These are phyloP conservation scores for Phytopythium ostracodes DNA, from an alignment of 352 stramenopile genomes.

Conservation along the genomic window DNA sequence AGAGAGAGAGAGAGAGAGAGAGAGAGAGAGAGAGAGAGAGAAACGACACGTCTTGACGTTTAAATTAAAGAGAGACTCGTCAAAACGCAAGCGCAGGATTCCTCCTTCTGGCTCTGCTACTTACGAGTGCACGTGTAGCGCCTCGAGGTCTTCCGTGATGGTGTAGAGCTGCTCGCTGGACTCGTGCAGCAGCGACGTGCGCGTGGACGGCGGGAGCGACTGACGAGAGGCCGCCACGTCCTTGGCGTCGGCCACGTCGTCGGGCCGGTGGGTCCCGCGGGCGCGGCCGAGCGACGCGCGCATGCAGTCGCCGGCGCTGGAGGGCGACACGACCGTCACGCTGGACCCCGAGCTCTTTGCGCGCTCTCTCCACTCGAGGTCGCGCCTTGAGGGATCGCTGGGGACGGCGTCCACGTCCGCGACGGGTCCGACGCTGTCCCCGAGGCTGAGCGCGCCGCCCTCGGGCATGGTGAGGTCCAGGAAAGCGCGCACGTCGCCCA, in stretches of 20 bases:
- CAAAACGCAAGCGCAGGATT: neutral
- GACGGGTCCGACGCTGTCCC: constrained; percentile 14
- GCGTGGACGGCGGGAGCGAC: constrained; percentile 9
- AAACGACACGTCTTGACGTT: neutral
- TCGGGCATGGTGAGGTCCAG: constrained; percentile 29
- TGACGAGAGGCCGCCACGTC: neutral
- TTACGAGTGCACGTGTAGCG: constrained; percentile 14
- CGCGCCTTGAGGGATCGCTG: neutral
- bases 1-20: no score
- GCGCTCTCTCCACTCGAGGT: constrained; percentile 1
- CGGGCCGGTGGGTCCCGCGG: neutral
- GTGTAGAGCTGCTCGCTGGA: constrained; percentile 40
- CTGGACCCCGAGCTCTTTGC: neutral
- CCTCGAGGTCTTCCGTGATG: constrained; percentile 48
- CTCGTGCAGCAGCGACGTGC: constrained; percentile 10
- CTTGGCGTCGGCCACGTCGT: neutral
- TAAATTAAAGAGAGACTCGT: neutral
- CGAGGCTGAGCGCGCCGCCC: constrained; percentile 9
- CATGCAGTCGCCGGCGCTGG: neutral
- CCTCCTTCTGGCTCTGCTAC: neutral
- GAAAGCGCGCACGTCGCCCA: constrained; percentile 44
- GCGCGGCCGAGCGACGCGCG: neutral
- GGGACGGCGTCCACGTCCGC: constrained; percentile 11
- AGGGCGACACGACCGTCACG: constrained; percentile 14
- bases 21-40: neutral